Base-by-base conservation (phyloP, 345 rosid species). In the Anacardium occidentale region DNA sequence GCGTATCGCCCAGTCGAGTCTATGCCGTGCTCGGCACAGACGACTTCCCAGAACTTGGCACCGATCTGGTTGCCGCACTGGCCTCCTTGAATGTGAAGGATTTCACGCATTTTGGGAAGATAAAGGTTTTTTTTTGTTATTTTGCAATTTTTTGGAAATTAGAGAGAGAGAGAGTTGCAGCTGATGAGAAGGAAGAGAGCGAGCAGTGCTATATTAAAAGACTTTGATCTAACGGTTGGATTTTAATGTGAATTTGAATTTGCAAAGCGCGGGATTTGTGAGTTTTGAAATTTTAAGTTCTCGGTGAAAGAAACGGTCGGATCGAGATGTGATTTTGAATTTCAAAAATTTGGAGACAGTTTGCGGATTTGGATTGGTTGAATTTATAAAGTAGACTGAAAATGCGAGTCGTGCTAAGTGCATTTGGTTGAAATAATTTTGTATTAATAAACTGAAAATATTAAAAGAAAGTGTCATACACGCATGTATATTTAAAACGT, bases 31-130 rank as follows among this genome's bases (percentile, higher is more conserved):
- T 71, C 75, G 68, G 50, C 60, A 21, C 75, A 71, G 22, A 71
- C 68, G 15, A 71, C 75, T 22, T 71, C 75, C 75, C 75, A 71
- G 37, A 71, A 71, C 68, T 71, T 71, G 52, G 75, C 59, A 4
- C 68, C 75, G 75, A 71, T 71, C 37, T 71, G 75, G 67, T 62
- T 71, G 52, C 75, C 75, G 10, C 75, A 71, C 50, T 71, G 75
- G 61, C 75, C 68, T 9, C 75, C 75, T 62, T 71, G 68, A 11
- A 71, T 62, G 75, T 71, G 75, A 62, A 71, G 75, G 42, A 77
- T 77, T 54, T 77, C 80, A 67, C 69, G 80, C 80, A 77, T 77
- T 71, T 71, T 76, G 60, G 15, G 15, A 12, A 21, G 3, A 6
- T 14, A n/a, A 7, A 32, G 45, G 7, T 6, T 37, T 29, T 29